A percentile compares a stretch with the other conserved stretches of the same genome.
Conservation (phyloP, 108 stramenopile species). For the Nitzschia sp. region DNA sequence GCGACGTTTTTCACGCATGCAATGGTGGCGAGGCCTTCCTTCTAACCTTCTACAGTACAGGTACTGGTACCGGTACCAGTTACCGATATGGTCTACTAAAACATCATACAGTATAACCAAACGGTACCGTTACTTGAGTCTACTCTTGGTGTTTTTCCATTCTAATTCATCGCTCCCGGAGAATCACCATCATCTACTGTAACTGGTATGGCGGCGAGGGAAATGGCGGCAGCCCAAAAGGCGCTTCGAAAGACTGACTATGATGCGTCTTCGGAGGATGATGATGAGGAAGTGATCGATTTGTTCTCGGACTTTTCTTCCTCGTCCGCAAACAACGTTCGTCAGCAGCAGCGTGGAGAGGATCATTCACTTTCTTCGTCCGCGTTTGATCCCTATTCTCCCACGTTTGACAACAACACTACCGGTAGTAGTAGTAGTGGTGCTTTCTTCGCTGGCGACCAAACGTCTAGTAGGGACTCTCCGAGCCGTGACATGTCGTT, state of each 20-base stretch:
- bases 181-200: no score
- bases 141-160: no score
- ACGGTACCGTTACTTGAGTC: no score
- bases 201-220: constrained; percentile 17
- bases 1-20: no score
- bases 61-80: no score
- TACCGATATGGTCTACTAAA: no score
- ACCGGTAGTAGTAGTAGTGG: no score
- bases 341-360: background rate
- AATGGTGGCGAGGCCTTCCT: no score
- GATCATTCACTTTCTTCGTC: background rate
- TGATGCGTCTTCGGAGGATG: constrained; percentile 24
- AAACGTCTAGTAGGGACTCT: background rate
- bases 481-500: background rate
- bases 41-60: no score
- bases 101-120: no score
- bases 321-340: background rate
- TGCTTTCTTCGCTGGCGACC: no score
- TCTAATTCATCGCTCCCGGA: no score
- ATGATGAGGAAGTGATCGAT: background rate
- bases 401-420: background rate
- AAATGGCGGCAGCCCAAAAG: constrained; percentile 32
- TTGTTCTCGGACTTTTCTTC: background rate
- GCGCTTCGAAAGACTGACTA: constrained; percentile 24
- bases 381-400: constrained; percentile 14